Conservation (phyloP, 352 stramenopile genomes). For the Pilasporangium apinafurcum region DNA sequence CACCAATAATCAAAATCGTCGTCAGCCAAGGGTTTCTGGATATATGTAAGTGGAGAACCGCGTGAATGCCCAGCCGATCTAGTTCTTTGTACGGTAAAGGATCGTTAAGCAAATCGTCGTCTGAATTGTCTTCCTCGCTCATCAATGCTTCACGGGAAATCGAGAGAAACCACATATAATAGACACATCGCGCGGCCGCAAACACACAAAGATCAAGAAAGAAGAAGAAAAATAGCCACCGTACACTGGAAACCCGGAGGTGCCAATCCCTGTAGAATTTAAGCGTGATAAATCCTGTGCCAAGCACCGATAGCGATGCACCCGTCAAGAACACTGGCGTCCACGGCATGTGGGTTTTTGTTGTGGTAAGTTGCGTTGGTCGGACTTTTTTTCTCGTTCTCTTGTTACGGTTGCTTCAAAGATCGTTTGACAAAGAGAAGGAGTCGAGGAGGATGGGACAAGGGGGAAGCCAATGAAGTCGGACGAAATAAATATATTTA, state of each 20-base stretch:
- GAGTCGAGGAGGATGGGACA: no score
- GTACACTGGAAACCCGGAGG: constrained; percentile 25
- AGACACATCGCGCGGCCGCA: constrained; percentile 6
- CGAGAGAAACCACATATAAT: constrained; percentile 17
- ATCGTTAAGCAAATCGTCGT: constrained; percentile 21
- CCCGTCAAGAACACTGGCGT: constrained; percentile 13
- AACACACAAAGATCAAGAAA: constrained; percentile 28
- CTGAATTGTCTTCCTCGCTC: constrained; percentile 16
- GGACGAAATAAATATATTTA: no score
- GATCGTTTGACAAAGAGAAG: no score
- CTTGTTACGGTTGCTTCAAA: no score
- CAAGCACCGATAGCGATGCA: constrained; percentile 12
- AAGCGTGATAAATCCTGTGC: constrained; percentile 11
- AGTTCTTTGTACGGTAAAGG: constrained; percentile 27
- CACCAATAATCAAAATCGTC: constrained; percentile 28
- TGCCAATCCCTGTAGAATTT: constrained; percentile 28
- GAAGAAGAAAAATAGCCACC: constrained; percentile 29
- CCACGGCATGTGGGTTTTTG: constrained; percentile 16
- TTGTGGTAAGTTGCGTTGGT: neutral
- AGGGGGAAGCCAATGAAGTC: no score
- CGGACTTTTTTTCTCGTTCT: no score
- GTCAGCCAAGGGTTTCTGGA: constrained; percentile 20
- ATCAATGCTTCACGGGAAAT: constrained; percentile 21
- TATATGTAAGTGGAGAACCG: constrained; percentile 19
- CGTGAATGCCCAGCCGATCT: constrained; percentile 44